Evolutionary conservation across 2,329 filamentous ascomycete genomes (phyloP), one percentile per base, ranked within the genome.

Genomic region (Xylaria sp.): DNA sequence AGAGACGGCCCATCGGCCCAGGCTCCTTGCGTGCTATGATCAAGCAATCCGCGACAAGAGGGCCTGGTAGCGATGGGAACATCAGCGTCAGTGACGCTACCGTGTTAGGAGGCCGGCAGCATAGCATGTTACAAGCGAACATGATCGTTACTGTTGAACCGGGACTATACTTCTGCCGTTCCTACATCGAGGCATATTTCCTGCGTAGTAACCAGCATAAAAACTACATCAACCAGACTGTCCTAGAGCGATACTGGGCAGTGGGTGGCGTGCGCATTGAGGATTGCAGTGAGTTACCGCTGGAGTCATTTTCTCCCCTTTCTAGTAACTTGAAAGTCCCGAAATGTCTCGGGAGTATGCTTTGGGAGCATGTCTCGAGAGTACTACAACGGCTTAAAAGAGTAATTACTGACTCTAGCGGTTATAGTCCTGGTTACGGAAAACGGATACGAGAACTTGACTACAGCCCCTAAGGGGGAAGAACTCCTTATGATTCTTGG

Each of bases 201-300:
- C 84, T 91, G 73, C 83, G 85, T 60, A 84, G 87, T 67, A 81
- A 84, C 1, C 81, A 83, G 64, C 89, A 91, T 76, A 82, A 84
- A 47, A 84, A 85, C 67, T 92, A 87, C 74, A 90, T 96, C 75
- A 86, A 94, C 79, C 82, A 82, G 72, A 82, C 84, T 4, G 85
- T 90, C 4, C 80, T 96, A 57, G 88, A 90, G 68, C 83, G 82
- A 70, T 95, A 92, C 78, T 95, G 92, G 83, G 82, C 81, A 30
- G 90, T 98, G 0, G 96, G 95, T 17, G 96, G 96, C 39, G 93
- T 97, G 30, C 88, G 96, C 55, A 97, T 98, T 69, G 96, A 99
- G 82, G 94, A 98, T 77, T 93, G 95, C 78, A 86, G 24, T 27
- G 24, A 27, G 24, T 27, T 27, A 27, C 24, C 24, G 24, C 24